Conservation (phyloP, 2,329 filamentous ascomycete genomes). For the Onygenales sp. region DNA sequence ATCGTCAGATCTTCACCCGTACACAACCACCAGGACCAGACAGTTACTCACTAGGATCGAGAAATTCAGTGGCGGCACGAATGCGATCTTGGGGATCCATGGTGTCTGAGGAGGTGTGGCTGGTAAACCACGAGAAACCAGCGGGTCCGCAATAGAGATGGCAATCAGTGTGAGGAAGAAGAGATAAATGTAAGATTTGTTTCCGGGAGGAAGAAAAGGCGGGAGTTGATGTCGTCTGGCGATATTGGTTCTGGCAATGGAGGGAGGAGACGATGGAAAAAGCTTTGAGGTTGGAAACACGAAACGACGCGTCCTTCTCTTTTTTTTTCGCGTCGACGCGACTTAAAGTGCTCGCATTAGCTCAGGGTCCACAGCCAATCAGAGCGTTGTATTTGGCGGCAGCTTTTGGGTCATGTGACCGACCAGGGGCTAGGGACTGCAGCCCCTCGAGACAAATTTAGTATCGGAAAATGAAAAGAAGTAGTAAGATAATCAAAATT, state of each 20-base stretch:
- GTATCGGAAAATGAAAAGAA: background rate
- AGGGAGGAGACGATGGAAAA: background rate
- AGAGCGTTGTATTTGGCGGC: background rate
- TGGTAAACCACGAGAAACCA: background rate
- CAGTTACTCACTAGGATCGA: conserved; percentile 69
- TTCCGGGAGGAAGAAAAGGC: too few species aligned
- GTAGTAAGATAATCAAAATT: background rate
- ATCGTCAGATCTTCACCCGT: conserved; percentile 8
- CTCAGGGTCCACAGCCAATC: background rate
- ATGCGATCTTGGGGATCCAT: conserved; percentile 59
- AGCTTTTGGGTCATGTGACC: background rate
- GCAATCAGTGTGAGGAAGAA: background rate
- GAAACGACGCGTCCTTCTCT: conserved; percentile 4
- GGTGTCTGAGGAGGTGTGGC: background rate
- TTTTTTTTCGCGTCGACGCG: conserved; percentile 7
- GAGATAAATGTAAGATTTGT: background rate
- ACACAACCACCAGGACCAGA: background rate
- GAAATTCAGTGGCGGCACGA: conserved; percentile 80
- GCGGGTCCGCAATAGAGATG: background rate
- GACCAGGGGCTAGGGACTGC: too few species aligned
- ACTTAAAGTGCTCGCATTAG: conserved; percentile 14
- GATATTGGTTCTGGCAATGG: background rate
- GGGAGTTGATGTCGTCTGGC: background rate
- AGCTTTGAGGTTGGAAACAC: background rate
- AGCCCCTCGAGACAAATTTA: too few species aligned